Evolutionary conservation across 2,329 filamentous ascomycete genomes (phyloP).

Genomic region (Thelonectria blattea): DNA sequence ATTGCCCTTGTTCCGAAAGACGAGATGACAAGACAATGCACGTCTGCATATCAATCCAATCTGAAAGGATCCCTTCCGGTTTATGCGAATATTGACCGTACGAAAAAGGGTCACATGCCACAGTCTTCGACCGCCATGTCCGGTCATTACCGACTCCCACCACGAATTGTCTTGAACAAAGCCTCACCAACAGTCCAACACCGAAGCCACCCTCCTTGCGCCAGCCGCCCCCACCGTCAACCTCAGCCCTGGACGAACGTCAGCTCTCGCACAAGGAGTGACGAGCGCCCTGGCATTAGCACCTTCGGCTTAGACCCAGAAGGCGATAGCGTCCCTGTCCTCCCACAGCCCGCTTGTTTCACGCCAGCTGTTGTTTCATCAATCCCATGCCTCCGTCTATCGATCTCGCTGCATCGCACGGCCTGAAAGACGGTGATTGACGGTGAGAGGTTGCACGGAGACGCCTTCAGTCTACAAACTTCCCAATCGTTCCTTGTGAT

Average conservation of each 20-base stretch:
- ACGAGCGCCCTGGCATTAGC: slow-evolving; percentile 27
- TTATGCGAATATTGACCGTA: background rate
- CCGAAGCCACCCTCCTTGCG: background rate
- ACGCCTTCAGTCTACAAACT: background rate
- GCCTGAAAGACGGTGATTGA: slow-evolving; percentile 5
- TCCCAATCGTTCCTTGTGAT: slow-evolving; percentile 1
- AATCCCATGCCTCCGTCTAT: slow-evolving; percentile 2
- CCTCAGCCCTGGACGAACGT: slow-evolving; percentile 16
- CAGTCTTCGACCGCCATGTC: background rate
- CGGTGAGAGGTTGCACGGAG: slow-evolving; percentile 1
- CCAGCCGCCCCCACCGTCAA: slow-evolving; percentile 1
- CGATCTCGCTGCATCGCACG: slow-evolving; percentile 1
- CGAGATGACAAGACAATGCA: slow-evolving; percentile 13
- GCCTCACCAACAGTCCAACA: background rate
- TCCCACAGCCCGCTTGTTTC: slow-evolving; percentile 33
- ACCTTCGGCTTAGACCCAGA: slow-evolving; percentile 21
- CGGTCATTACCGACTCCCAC: background rate
- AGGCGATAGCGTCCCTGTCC: slow-evolving; percentile 15
- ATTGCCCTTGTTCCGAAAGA: background rate
- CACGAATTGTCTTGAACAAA: background rate
- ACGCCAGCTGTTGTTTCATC: slow-evolving; percentile 21
- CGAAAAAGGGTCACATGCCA: background rate
- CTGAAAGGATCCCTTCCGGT: background rate
- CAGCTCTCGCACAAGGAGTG: slow-evolving; percentile 10
- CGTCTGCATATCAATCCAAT: background rate